phyloP scores from a whole-genome alignment of 345 rosid genomes.

The Aquilaria sinensis region DNA sequence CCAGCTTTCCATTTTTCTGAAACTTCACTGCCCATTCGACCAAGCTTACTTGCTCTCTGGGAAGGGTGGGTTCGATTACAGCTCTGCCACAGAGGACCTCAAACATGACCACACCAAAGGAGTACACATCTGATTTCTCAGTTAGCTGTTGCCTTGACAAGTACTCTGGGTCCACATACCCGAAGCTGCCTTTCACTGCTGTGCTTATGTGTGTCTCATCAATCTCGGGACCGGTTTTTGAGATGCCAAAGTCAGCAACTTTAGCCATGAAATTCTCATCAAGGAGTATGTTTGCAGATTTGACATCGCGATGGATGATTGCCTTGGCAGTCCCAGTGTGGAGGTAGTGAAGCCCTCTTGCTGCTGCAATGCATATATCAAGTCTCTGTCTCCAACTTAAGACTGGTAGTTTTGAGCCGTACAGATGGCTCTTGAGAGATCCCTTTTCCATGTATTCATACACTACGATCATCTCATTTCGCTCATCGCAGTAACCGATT shows the following conservation, averaged over 20 bases:
- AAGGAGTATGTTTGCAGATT: constrained; percentile 60
- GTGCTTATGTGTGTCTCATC: constrained; percentile 76
- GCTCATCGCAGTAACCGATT: constrained; percentile 59
- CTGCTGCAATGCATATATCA: constrained; percentile 65
- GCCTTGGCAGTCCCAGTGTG: constrained; percentile 61
- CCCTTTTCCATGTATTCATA: constrained; percentile 74
- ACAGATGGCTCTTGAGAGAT: constrained; percentile 53
- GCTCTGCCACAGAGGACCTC: constrained; percentile 57
- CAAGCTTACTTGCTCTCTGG: constrained; percentile 47
- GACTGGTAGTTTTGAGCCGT: constrained; percentile 31
- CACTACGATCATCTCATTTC: constrained; percentile 58
- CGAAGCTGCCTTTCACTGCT: constrained; percentile 72
- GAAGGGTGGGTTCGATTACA: constrained; percentile 49
- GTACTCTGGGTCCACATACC: constrained; percentile 66
- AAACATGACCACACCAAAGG: constrained; percentile 65
- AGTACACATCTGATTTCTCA: constrained; percentile 60
- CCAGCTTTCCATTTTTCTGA: constrained; percentile 26
- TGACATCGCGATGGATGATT: constrained; percentile 68
- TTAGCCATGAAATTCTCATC: constrained; percentile 66
- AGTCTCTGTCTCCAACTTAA: constrained; percentile 57
- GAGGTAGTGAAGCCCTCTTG: constrained; percentile 70
- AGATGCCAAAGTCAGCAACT: constrained; percentile 72
- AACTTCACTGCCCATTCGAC: constrained; percentile 49
- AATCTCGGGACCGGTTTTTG: constrained; percentile 58
- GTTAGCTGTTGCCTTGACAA: constrained; percentile 46